A percentile compares a stretch with the other conserved stretches of the same genome.
Evolutionary conservation across 495 filamentous ascomycete species (phyloP).

Genomic region (Penicillium malachiteum): DNA sequence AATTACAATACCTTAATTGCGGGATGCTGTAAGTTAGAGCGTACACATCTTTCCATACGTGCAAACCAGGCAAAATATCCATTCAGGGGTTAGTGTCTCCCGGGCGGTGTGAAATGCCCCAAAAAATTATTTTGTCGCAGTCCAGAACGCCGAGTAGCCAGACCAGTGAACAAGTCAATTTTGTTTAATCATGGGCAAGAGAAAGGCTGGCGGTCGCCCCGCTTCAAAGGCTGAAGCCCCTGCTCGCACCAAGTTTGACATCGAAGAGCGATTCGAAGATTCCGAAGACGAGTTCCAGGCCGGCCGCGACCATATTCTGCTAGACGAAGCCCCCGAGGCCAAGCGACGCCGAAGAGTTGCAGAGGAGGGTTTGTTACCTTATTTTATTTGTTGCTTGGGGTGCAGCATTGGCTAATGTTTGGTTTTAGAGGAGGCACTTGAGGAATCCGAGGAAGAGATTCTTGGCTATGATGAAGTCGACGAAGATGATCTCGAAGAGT

Average conservation of each 20-base stretch:
- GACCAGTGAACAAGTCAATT: slow-evolving; percentile 1
- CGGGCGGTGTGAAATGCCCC: slow-evolving; percentile 32
- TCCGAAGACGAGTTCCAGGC: slow-evolving; percentile 90
- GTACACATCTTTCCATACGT: slow-evolving; percentile 15
- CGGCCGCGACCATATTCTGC: slow-evolving; percentile 76
- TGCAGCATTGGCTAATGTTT: slow-evolving; percentile 14
- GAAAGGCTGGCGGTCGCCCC: slow-evolving; percentile 64
- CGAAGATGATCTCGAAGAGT: slow-evolving; percentile 54
- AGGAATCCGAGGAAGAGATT: slow-evolving; percentile 88
- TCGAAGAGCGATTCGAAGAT: slow-evolving; percentile 84
- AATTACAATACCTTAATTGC: neutral
- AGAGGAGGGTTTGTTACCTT: slow-evolving; percentile 54
- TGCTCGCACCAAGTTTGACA: slow-evolving; percentile 43
- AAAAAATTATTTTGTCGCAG: slow-evolving; percentile 42
- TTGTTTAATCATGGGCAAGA: slow-evolving; percentile 63
- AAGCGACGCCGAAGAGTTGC: slow-evolving; percentile 69
- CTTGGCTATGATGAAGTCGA: slow-evolving; percentile 60
- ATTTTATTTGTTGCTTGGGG: slow-evolving; percentile 2
- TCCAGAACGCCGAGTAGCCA: slow-evolving; percentile 9
- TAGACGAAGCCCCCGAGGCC: slow-evolving; percentile 75
- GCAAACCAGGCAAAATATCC: slow-evolving; percentile 26
- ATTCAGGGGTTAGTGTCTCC: slow-evolving; percentile 12
- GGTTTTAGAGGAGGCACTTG: slow-evolving; percentile 53
- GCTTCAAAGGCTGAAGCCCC: slow-evolving; percentile 48
- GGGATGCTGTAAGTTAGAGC: slow-evolving; percentile 7